Evolutionary conservation across 2,329 filamentous ascomycete genomes (phyloP).

Genomic region (Colletotrichum coccodes): DNA sequence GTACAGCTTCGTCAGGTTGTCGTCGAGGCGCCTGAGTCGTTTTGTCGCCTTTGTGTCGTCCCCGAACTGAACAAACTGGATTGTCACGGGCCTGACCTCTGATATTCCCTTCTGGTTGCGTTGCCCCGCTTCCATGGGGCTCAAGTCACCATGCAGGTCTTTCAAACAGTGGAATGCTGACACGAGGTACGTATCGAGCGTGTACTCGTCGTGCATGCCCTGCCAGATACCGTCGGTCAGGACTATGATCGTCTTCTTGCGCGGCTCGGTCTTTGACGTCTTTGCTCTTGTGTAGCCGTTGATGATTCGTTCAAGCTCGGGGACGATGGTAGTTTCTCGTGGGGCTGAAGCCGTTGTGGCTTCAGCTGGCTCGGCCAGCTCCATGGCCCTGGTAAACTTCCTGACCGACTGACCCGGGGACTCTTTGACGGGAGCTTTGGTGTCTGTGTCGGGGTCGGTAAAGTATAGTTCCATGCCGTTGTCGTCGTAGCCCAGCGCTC

Average conservation of each 20-base stretch:
- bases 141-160: neutral
- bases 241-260: constrained; percentile 12
- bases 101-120: neutral
- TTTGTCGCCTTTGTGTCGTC: constrained; percentile 34
- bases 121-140: no score
- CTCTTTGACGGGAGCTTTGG: neutral
- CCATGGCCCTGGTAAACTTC: neutral
- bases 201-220: neutral
- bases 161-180: neutral
- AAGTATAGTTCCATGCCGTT: constrained; percentile 40
- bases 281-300: constrained; percentile 3
- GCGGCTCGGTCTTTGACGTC: neutral
- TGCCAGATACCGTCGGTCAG: constrained; percentile 11
- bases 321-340: neutral
- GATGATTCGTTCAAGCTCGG: constrained; percentile 13
- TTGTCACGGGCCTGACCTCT: constrained; percentile 36
- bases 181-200: neutral
- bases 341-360: neutral
- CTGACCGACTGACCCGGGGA: neutral
- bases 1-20: neutral
- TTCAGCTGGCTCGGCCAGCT: neutral
- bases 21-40: constrained; percentile 34
- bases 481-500: constrained; percentile 39
- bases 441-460: constrained; percentile 7
- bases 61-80: constrained; percentile 44